Evolutionary conservation across 1,284 basidiomycete genomes (phyloP).

Genomic region (Afroboletus lepidellus): DNA sequence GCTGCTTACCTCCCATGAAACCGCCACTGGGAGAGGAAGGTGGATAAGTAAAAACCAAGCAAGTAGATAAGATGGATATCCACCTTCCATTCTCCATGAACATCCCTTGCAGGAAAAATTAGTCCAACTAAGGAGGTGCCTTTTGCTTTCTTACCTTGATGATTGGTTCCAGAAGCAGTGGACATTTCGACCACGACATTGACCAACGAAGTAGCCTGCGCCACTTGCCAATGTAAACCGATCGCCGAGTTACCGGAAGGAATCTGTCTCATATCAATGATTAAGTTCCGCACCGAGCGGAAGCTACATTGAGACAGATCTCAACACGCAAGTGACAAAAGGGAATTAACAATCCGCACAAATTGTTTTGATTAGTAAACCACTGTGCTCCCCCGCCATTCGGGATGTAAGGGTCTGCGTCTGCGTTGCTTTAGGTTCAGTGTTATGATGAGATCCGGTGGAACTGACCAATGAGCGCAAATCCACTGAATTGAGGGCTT

Average conservation of each 20-base stretch:
- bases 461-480: constrained; percentile 49
- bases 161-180: constrained; percentile 40
- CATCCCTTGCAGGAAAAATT: constrained; percentile 25
- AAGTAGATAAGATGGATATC: constrained; percentile 39
- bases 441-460: neutral
- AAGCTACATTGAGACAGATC: constrained; percentile 25
- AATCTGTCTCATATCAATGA: constrained; percentile 49
- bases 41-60: neutral
- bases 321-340: neutral
- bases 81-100: constrained; percentile 65
- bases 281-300: constrained; percentile 47
- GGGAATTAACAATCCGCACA: constrained; percentile 24
- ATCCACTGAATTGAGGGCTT: constrained; percentile 44
- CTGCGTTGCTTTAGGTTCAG: constrained; percentile 25
- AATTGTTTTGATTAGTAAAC: constrained; percentile 54
- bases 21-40: constrained; percentile 42
- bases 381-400: constrained; percentile 38
- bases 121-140: neutral
- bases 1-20: constrained; percentile 48
- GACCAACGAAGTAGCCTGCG: constrained; percentile 73
- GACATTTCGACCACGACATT: constrained; percentile 52
- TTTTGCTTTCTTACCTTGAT: constrained; percentile 38
- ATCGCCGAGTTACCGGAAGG: constrained; percentile 51
- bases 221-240: constrained; percentile 76
- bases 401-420: constrained; percentile 46